These are phyloP conservation scores for Capsella rubella DNA, from an alignment of 441 rosid genomes.

Conservation along the genomic window DNA sequence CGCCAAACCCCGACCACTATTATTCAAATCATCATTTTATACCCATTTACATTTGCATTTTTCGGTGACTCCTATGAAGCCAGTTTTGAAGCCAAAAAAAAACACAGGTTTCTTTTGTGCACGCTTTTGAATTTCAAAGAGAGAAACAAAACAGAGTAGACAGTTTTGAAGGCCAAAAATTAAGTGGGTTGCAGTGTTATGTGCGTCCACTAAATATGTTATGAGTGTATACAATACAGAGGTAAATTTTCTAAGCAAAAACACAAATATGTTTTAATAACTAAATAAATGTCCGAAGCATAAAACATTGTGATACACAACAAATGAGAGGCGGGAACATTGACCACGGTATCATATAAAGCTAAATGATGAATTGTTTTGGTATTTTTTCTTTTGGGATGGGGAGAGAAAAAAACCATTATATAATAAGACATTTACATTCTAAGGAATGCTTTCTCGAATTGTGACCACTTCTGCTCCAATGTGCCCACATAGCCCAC, in stretches of 20 bases:
- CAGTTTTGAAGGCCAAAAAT: not conserved
- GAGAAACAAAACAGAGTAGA: not conserved
- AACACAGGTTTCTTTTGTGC: not conserved
- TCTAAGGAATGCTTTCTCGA: constrained; percentile 75
- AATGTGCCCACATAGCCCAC: constrained; percentile 79
- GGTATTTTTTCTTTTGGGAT: not conserved
- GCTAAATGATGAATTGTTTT: not conserved
- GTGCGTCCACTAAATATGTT: not conserved
- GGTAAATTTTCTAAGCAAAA: not conserved
- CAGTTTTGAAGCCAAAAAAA: not conserved
- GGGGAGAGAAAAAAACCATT: not conserved
- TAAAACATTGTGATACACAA: not conserved
- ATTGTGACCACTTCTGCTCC: constrained; percentile 89
- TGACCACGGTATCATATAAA: constrained; percentile 1
- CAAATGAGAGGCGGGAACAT: not conserved
- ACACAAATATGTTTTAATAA: not conserved
- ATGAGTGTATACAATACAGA: no score
- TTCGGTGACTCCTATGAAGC: constrained; percentile 6
- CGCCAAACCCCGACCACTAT: constrained; percentile 29
- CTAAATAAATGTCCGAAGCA: not conserved
- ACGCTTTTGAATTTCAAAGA: not conserved
- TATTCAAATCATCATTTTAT: constrained; percentile 36
- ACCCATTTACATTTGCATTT: constrained; percentile 27
- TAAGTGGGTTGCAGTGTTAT: not conserved
- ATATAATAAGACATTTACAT: constrained; percentile 45